A percentile compares a stretch with the other conserved stretches of the same genome.
Evolutionary conservation across 2,329 filamentous ascomycete species (phyloP).

Genomic region (Penicillium sp.): DNA sequence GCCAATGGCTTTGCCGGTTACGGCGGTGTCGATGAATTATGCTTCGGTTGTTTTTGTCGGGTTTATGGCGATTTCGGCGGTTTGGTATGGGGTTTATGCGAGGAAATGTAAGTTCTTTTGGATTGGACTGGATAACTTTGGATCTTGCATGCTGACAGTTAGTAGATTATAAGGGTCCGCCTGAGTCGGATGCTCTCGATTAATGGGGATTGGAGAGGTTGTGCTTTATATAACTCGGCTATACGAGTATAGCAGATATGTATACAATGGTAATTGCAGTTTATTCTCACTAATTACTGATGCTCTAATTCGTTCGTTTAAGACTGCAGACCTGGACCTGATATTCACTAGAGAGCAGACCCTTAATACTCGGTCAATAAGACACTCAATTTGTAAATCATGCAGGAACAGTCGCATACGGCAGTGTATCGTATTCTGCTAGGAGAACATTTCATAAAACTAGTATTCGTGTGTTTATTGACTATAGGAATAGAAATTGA

Average conservation of each 20-base stretch:
- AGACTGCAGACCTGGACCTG: too few species aligned
- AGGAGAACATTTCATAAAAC: too few species aligned
- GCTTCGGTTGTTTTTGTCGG: slow-evolving; percentile 56
- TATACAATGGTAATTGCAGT: neutral
- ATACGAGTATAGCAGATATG: neutral
- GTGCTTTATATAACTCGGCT: neutral
- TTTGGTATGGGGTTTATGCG: slow-evolving; percentile 53
- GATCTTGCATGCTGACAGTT: neutral
- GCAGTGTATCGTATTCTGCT: too few species aligned
- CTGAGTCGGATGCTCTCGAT: slow-evolving; percentile 25
- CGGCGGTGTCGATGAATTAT: slow-evolving; percentile 55
- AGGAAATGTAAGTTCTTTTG: slow-evolving; percentile 43
- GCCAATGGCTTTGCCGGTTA: slow-evolving; percentile 54
- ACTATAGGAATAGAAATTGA: too few species aligned
- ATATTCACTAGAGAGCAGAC: too few species aligned
- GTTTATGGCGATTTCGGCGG: slow-evolving; percentile 50
- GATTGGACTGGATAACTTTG: neutral
- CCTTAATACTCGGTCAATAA: too few species aligned
- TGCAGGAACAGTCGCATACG: too few species aligned
- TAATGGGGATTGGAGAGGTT: neutral
- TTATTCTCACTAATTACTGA: neutral
- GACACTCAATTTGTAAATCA: too few species aligned
- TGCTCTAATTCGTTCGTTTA: too few species aligned
- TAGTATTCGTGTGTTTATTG: too few species aligned
- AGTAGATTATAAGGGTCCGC: slow-evolving; percentile 33